These are phyloP conservation scores for Lactuca sativa DNA, from an alignment of 129 eudicot genomes.

Conservation along the genomic window DNA sequence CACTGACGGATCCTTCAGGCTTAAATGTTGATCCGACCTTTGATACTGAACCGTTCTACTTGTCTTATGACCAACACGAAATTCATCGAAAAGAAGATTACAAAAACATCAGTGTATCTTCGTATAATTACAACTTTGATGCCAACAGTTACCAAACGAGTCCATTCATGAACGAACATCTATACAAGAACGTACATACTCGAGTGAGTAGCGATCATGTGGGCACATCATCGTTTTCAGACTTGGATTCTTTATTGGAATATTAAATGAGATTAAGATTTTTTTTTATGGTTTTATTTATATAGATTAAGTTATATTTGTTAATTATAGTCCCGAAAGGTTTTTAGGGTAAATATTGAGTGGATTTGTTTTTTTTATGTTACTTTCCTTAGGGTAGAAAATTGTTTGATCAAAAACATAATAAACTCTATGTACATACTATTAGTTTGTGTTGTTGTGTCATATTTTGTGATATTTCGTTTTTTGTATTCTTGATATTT, in stretches of 20 bases:
- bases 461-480: background rate
- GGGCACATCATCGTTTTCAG: conserved; percentile 33
- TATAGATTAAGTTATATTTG: background rate
- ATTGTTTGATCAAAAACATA: conserved; percentile 6
- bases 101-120: conserved; percentile 24
- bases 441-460: background rate
- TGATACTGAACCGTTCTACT: background rate
- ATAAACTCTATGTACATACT: conserved; percentile 12
- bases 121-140: conserved; percentile 5
- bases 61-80: conserved; percentile 14
- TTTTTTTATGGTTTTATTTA: background rate
- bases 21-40: background rate
- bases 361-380: background rate
- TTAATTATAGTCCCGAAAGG: background rate
- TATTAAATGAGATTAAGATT: conserved; percentile 7
- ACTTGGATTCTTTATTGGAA: conserved; percentile 56
- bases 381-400: conserved; percentile 4
- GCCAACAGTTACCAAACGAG: conserved; percentile 7
- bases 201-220: background rate
- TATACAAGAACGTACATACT: background rate
- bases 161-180: background rate
- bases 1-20: conserved; percentile 34
- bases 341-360: conserved; percentile 14
- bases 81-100: conserved; percentile 25
- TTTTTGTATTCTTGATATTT: background rate